phyloP scores from a whole-genome alignment of 108 stramenopile species.

The Cyclotella atomus region DNA sequence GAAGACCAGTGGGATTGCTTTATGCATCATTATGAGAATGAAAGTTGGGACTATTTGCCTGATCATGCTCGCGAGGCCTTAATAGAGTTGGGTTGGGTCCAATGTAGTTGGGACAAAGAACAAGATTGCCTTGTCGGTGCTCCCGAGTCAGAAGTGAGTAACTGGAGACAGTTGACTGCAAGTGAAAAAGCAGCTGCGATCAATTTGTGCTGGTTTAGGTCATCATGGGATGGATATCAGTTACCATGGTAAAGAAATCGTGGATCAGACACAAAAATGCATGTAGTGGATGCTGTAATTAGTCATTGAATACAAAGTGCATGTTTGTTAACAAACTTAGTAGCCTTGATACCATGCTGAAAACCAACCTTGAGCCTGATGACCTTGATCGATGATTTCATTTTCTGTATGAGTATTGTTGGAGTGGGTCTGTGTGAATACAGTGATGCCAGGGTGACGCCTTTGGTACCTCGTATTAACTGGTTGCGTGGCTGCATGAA shows the following conservation, averaged over 20 bases:
- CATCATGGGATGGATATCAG: neutral
- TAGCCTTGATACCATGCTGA: neutral
- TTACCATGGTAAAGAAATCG: conserved; percentile 4
- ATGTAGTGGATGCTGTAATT: too few species aligned
- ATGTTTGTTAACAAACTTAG: neutral
- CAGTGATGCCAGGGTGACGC: neutral
- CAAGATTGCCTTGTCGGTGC: neutral
- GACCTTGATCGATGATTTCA: neutral
- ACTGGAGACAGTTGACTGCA: neutral
- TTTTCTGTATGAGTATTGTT: neutral
- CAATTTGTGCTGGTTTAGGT: neutral
- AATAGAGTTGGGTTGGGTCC: neutral
- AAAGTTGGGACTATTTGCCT: neutral
- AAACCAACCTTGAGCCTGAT: neutral
- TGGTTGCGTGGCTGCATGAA: neutral
- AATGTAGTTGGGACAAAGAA: neutral
- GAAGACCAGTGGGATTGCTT: conserved; percentile 10
- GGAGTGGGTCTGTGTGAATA: neutral
- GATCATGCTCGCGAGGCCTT: neutral
- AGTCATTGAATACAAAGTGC: neutral
- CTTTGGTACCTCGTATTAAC: neutral
- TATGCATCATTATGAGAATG: conserved; percentile 8
- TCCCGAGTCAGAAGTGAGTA: neutral
- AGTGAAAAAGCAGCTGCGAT: conserved; percentile 1
- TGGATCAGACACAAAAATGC: too few species aligned